Evolutionary conservation across 2,329 filamentous ascomycete species (phyloP), one percentile per base, ranked within the genome.

Genomic region (Neonectria ditissima): DNA sequence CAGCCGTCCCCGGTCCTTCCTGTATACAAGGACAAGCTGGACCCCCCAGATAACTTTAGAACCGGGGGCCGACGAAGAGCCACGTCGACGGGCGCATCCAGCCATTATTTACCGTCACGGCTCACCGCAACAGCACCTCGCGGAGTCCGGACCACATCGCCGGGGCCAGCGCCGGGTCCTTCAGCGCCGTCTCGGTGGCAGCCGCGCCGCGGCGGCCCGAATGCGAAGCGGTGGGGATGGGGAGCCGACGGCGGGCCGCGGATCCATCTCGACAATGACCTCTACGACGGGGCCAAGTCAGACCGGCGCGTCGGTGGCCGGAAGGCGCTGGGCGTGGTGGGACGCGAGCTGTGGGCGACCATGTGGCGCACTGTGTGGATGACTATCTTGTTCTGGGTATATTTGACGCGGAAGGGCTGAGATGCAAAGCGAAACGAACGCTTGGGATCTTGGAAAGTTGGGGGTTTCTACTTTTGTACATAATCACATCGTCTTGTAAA

Each of bases 351-450:
- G 39, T 84, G 83, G 78, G 84, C 82, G 9, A 89, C 86, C 47
- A 71, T 89, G 18, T 88, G 86, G 80, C 82, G 86, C 51, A 89
- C 94, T 4, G 83, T 82, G 6, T 87, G 86, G 83, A 85, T 92
- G 76, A 88, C 87, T 20, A 76, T 89, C 47, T 68, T 81, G 14
- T 89, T 89, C 76, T 96, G 92, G 83, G 82, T 82, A 30, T 92
- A 89, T 79, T 79, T 95, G 70, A 82, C 90, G 60, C 88, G 86
- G 79, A 84, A 83, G 73, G 89, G 90, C 67, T 92, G 77, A 67
- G 50, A 54, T 48, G 65, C 60, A 54, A 62, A 52, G 18, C 47
- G 41, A 56, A 56, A 18, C 24, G 32, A 41, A 43, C 26, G 18
- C 11, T 51, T 54, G 51, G 53, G 44, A 22, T 43, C 37, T n/a